phyloP scores from a whole-genome alignment of 768 basidiomycete species.

The Russula compacta region DNA sequence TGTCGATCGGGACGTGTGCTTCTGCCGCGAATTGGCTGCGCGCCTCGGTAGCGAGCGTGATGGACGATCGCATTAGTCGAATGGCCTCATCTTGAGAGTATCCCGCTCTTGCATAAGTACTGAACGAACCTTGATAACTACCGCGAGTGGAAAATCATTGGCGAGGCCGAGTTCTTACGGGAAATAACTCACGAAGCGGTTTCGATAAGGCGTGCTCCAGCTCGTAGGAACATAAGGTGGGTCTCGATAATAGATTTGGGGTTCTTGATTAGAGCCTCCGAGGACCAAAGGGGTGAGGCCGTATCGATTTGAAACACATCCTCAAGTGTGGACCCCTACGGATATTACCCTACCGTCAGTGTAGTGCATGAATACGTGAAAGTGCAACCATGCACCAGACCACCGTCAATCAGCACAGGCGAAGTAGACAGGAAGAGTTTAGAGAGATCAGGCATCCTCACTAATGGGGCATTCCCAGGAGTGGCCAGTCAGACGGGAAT shows the following conservation, averaged over 20 bases:
- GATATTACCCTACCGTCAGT: background rate
- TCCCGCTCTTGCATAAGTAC: conserved; percentile 45
- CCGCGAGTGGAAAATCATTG: background rate
- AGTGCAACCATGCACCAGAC: conserved; percentile 5
- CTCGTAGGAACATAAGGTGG: conserved; percentile 53
- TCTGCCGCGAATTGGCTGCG: conserved; percentile 28
- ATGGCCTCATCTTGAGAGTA: conserved; percentile 36
- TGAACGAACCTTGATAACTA: conserved; percentile 60
- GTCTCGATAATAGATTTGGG: conserved; percentile 46
- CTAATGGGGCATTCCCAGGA: background rate
- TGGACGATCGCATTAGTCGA: conserved; percentile 43
- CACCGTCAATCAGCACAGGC: conserved; percentile 13
- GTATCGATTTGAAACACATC: conserved; percentile 39
- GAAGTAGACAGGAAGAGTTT: background rate
- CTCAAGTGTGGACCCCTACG: conserved; percentile 57
- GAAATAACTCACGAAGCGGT: conserved; percentile 51
- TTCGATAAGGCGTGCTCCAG: conserved; percentile 57
- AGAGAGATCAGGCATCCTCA: background rate
- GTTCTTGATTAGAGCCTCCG: conserved; percentile 45
- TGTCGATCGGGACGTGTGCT: conserved; percentile 5
- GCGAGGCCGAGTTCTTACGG: background rate
- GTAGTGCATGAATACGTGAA: background rate
- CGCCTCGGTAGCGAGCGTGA: conserved; percentile 44
- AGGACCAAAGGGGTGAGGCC: conserved; percentile 63
- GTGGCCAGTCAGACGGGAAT: too few species aligned